Evolutionary conservation across 2,329 filamentous ascomycete species (phyloP), one percentile per base, ranked within the genome.

Genomic region (Colletotrichum shisoi): DNA sequence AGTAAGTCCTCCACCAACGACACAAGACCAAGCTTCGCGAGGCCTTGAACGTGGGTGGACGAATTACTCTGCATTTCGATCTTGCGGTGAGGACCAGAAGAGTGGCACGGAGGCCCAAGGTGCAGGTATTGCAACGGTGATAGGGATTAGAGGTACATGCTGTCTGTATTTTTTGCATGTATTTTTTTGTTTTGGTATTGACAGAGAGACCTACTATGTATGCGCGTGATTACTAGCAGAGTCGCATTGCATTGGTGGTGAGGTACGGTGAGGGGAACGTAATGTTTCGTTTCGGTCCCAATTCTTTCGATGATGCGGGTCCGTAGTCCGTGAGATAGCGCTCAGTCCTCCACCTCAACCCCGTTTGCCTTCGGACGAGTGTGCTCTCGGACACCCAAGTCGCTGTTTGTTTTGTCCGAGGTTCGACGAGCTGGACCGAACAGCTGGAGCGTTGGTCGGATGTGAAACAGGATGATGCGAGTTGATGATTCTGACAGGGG

Each of bases 231-330:
- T 19, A 27, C 24, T 27, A 5, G 24, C 5, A 34, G 40, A 46
- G 40, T 53, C 17, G 15, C 34, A 17, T 15, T 17, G 31, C 31
- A 34, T 34, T 34, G 31, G 27, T 27, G 24, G 24, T 27, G 24
- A 31, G 27, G 27, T 7, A 8, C 31, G 21, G 42, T 48, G 13
- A 46, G 27, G 42, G 58, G 34, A 48, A 51, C 44, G 8, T 15
- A 39, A 57, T 48, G 67, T 68, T 68, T 69, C 54, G 67, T 69
- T 69, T 61, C 59, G 40, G 59, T 46, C 40, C 53, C 52, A 40
- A 44, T 54, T 42, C 42, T 37, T 57, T 37, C 13, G 46, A 53
- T 57, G 51, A 46, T 48, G 46, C 62, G 48, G 49, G 39, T 52
- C 39, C 62, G 34, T 45, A 57, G 66, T 48, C 45, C 45, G 64